Evolutionary conservation across 148 eudicot genomes (phyloP).

Genomic region (Nepenthes gracilis): DNA sequence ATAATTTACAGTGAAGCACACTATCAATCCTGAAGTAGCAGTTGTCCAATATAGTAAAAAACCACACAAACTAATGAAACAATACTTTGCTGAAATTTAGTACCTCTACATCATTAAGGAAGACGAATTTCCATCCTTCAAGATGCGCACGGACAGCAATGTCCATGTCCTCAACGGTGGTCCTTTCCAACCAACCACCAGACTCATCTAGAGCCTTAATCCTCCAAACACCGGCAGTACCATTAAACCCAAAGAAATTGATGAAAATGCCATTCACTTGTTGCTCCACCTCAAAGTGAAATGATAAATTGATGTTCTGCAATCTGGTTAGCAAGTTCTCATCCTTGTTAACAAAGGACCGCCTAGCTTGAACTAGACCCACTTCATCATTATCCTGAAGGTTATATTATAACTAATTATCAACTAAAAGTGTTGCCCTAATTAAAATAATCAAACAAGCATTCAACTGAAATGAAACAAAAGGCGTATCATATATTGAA

Average conservation of each 20-base stretch:
- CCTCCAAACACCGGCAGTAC: conserved; percentile 99
- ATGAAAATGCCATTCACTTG: conserved; percentile 94
- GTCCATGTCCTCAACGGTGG: conserved; percentile 99
- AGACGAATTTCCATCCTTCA: conserved; percentile 91
- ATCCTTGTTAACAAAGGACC: conserved; percentile 97
- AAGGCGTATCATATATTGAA: background rate
- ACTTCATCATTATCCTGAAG: conserved; percentile 83
- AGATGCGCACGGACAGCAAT: conserved; percentile 99
- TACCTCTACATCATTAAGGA: conserved; percentile 98
- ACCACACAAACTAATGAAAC: background rate
- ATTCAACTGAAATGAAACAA: background rate
- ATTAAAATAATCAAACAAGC: background rate
- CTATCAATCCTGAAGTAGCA: conserved; percentile 1
- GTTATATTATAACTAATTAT: conserved; percentile 3
- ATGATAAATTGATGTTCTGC: conserved; percentile 81
- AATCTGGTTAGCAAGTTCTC: conserved; percentile 88
- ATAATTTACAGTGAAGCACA: conserved; percentile 5
- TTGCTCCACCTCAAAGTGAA: conserved; percentile 98
- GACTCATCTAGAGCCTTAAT: conserved; percentile 89
- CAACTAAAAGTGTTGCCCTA: background rate
- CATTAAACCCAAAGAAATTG: conserved; percentile 93
- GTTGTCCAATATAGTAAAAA: background rate
- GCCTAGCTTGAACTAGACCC: conserved; percentile 92
- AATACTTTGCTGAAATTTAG: background rate
- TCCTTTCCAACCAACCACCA: conserved; percentile 99